Percentiles rank a stretch among this genome's conserved stretches.
phyloP scores from a whole-genome alignment of 2,329 filamentous ascomycete species.

The Hypocreales sp. region DNA sequence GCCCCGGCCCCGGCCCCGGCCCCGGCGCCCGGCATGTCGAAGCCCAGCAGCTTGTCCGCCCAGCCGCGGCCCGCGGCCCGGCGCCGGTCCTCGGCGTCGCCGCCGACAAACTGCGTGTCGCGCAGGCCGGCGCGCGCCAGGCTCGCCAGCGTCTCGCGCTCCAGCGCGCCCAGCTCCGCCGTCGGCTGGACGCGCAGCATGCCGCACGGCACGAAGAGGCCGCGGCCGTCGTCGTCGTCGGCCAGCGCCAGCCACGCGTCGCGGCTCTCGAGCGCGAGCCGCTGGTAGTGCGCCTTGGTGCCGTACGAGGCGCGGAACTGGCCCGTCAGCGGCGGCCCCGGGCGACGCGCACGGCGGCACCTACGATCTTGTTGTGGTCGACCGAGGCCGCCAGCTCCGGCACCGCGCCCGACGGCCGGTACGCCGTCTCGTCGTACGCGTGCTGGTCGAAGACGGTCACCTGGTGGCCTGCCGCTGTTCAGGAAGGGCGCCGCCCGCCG shows the following conservation, averaged over 20 bases:
- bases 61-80: slow-evolving; percentile 7
- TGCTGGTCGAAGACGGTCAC: slow-evolving; percentile 10
- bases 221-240: slow-evolving; percentile 3
- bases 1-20: too few species aligned
- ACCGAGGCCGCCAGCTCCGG: slow-evolving; percentile 9
- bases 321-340: background rate
- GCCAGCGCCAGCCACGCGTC: slow-evolving; percentile 8
- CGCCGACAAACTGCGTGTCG: slow-evolving; percentile 9
- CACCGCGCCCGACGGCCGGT: slow-evolving; percentile 5
- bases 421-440: slow-evolving; percentile 7
- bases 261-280: slow-evolving; percentile 10
- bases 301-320: slow-evolving; percentile 12
- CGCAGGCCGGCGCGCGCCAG: slow-evolving; percentile 10
- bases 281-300: slow-evolving; percentile 10
- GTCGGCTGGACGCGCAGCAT: slow-evolving; percentile 12
- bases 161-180: slow-evolving; percentile 6
- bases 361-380: slow-evolving; percentile 11
- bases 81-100: slow-evolving; percentile 5
- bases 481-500: too few species aligned
- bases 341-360: too few species aligned
- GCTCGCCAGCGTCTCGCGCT: slow-evolving; percentile 9
- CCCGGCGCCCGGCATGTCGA: slow-evolving; percentile 6
- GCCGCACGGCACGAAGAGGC: slow-evolving; percentile 8
- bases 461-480: slow-evolving; percentile 1
- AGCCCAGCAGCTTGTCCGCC: slow-evolving; percentile 9